phyloP scores from a whole-genome alignment of 169 alveolate species.

The Plasmodium knowlesi region DNA sequence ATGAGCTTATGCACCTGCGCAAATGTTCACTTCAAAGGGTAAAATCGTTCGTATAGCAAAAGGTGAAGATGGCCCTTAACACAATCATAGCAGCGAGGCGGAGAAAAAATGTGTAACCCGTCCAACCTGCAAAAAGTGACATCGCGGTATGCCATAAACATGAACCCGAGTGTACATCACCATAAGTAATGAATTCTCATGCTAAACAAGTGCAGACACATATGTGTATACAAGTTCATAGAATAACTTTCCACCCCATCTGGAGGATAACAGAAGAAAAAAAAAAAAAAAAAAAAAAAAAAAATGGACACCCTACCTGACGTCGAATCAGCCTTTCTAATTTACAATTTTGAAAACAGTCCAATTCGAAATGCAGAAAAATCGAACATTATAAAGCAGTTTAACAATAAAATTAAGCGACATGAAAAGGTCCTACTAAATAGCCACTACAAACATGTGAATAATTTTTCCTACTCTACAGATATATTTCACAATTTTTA shows the following conservation, averaged over 20 bases:
- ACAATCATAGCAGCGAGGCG: background rate
- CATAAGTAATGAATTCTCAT: background rate
- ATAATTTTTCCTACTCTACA: slow-evolving; percentile 69
- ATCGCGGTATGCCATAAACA: background rate
- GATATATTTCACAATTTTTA: slow-evolving; percentile 56
- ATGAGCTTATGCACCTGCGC: background rate
- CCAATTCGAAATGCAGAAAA: background rate
- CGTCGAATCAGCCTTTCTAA: slow-evolving; percentile 40
- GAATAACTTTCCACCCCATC: background rate
- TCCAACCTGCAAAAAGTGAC: background rate
- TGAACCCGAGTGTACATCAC: background rate
- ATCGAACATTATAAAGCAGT: slow-evolving; percentile 21
- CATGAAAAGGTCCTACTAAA: background rate
- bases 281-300: slow-evolving; percentile 7
- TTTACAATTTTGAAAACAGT: slow-evolving; percentile 38
- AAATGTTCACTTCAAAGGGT: background rate
- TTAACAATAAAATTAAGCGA: slow-evolving; percentile 45
- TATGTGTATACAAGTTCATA: background rate
- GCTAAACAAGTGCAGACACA: background rate
- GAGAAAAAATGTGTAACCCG: background rate
- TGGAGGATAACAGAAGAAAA: background rate
- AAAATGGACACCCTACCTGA: slow-evolving; percentile 24
- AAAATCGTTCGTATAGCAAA: background rate
- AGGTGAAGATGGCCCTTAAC: background rate
- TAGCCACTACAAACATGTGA: slow-evolving; percentile 61